phyloP scores from a whole-genome alignment of 495 filamentous ascomycete genomes.

The Rostrohypoxylon terebratum region DNA sequence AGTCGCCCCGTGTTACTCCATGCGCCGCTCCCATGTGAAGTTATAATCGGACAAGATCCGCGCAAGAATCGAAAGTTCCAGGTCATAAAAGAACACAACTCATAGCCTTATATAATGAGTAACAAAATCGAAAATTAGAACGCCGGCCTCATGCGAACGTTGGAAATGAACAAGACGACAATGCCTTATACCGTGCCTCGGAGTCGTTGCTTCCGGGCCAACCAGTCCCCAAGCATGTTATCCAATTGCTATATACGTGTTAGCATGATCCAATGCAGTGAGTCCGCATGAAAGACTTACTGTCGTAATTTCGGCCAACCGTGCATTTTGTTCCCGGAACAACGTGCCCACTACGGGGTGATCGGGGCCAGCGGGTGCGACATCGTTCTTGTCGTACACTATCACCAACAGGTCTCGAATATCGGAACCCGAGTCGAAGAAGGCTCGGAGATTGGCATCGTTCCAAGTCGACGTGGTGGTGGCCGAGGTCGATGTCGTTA shows the following conservation, averaged over 20 bases:
- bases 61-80: neutral
- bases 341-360: slow-evolving; percentile 85
- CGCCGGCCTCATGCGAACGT: slow-evolving; percentile 37
- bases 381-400: slow-evolving; percentile 88
- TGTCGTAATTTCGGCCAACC: slow-evolving; percentile 82
- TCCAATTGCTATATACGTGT: slow-evolving; percentile 71
- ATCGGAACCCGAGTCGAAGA: slow-evolving; percentile 92
- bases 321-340: slow-evolving; percentile 85
- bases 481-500: slow-evolving; percentile 59
- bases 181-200: slow-evolving; percentile 54
- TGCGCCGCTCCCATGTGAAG: slow-evolving; percentile 30
- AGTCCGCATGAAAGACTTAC: slow-evolving; percentile 55
- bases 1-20: slow-evolving; percentile 28
- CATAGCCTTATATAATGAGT: slow-evolving; percentile 45
- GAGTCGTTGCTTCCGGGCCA: slow-evolving; percentile 71
- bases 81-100: slow-evolving; percentile 32
- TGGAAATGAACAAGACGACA: slow-evolving; percentile 14
- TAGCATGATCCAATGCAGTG: slow-evolving; percentile 33
- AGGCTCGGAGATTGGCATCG: slow-evolving; percentile 83
- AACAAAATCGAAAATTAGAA: slow-evolving; percentile 30
- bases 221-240: slow-evolving; percentile 85
- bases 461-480: slow-evolving; percentile 74
- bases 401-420: slow-evolving; percentile 91
- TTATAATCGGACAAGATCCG: neutral
- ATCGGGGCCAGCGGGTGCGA: slow-evolving; percentile 78